Conservation (phyloP, 306 rosid species). For the Ziziphus jujuba region DNA sequence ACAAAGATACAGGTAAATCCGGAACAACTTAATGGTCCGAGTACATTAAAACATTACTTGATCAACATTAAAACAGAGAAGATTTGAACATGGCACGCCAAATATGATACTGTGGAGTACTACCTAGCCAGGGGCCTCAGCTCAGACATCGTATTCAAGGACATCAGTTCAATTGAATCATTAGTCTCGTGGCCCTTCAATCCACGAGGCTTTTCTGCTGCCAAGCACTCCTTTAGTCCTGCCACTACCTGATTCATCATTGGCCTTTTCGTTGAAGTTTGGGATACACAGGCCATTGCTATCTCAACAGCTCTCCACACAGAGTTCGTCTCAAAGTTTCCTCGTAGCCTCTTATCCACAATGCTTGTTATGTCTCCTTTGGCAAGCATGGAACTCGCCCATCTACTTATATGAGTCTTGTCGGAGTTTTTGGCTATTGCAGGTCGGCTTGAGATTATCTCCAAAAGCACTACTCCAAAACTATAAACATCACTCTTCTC, state of each 20-base stretch:
- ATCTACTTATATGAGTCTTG: neutral
- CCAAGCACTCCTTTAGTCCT: slow-evolving; percentile 8
- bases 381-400: slow-evolving; percentile 10
- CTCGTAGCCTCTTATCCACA: neutral
- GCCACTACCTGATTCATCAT: neutral
- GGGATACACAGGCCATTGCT: slow-evolving; percentile 12
- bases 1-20: no score
- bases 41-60: no score
- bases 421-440: neutral
- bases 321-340: neutral
- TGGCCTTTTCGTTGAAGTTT: slow-evolving; percentile 3
- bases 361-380: slow-evolving; percentile 7
- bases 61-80: no score
- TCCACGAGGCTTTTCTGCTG: neutral
- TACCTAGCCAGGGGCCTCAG: neutral
- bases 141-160: neutral
- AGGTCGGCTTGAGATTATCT: slow-evolving; percentile 9
- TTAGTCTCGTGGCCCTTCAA: neutral
- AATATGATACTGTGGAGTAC: neutral
- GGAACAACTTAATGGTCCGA: no score
- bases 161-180: neutral
- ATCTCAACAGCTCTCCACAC: slow-evolving; percentile 12
- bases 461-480: slow-evolving; percentile 9
- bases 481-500: slow-evolving; percentile 24
- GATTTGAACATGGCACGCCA: no score